phyloP scores from a whole-genome alignment of 2,329 filamentous ascomycete species.

The Pezicula rhizophila region DNA sequence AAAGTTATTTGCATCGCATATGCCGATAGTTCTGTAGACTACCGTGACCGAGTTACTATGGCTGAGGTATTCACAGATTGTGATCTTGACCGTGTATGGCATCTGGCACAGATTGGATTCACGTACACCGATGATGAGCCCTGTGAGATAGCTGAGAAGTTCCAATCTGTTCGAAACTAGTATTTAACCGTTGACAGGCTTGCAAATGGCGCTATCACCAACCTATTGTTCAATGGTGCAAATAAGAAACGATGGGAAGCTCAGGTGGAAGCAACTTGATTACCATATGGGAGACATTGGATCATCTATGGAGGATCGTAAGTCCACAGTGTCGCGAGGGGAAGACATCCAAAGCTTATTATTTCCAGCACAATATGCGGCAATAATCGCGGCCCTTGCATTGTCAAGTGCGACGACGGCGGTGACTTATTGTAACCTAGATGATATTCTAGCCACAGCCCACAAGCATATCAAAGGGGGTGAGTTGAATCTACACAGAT shows the following conservation, averaged over 20 bases:
- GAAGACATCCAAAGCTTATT: conserved; percentile 13
- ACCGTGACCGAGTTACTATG: conserved; percentile 72
- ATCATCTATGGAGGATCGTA: conserved; percentile 43
- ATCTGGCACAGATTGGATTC: conserved; percentile 73
- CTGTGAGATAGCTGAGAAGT: conserved; percentile 38
- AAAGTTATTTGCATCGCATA: conserved; percentile 67
- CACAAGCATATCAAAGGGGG: conserved; percentile 27
- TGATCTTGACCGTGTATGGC: conserved; percentile 60
- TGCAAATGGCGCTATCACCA: conserved; percentile 56
- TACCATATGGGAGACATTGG: conserved; percentile 44
- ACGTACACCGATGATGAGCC: conserved; percentile 59
- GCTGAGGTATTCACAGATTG: conserved; percentile 58
- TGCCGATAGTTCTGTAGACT: conserved; percentile 75
- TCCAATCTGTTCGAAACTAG: neutral
- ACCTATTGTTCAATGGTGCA: conserved; percentile 54
- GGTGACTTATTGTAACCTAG: conserved; percentile 46
- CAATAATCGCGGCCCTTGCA: conserved; percentile 56
- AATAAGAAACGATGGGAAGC: conserved; percentile 50
- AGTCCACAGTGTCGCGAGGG: conserved; percentile 11
- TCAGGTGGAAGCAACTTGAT: conserved; percentile 52
- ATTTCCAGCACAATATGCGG: conserved; percentile 44
- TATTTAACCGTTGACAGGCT: conserved; percentile 32
- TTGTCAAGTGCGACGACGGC: conserved; percentile 43
- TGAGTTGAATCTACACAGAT: conserved; percentile 10
- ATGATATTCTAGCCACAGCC: conserved; percentile 66